Base-by-base conservation (phyloP, 441 rosid genomes). In the Croton setiger region DNA sequence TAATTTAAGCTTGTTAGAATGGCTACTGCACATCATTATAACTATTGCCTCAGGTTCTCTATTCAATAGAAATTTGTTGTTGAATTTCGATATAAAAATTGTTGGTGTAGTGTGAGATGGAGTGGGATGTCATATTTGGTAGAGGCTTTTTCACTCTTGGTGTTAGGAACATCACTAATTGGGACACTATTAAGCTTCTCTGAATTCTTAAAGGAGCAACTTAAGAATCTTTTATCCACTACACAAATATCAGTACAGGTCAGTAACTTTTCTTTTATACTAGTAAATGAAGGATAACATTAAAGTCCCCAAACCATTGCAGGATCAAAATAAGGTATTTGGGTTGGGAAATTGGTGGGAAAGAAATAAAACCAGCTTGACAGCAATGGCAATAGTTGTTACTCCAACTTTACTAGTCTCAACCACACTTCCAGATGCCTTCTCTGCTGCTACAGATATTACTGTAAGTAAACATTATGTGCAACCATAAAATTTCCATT, bases 181-280 rank as follows among this genome's bases (percentile, higher is more conserved):
- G 90, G 92, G 53, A 84, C 86, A 18, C 87, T 84, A 6, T 72
- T 88, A 2, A 83, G 81, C 56, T 86, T 88, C 75, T 86, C 82
- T 8, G 89, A 86, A 78, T 88, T 88, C 80, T 84, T 86, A 59
- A 88, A 88, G 76, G 87, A 86, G 79, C 88, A 84, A 51, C 79
- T 81, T 55, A 75, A 73, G 66, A 80, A 77, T 48, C 58, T 70
- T 36, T 52, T 69, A 9, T 54, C 78, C 33, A 3, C 75, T 4
- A 41, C 35, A 60, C 31, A 68, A 63, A 35, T 45, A 15, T 63
- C 43, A 39, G 0, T 70, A 43, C 69, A 72, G 83, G 83, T 73
- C 31, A 9, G 56, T 14, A 9, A 8, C 4, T 17, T 49, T 0
- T 12, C 9, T 13, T 3, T 11, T 14, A 14, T 18, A 18, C 44